Conservation (phyloP, 106 monocot species). For the Phalaenopsis aphrodite region DNA sequence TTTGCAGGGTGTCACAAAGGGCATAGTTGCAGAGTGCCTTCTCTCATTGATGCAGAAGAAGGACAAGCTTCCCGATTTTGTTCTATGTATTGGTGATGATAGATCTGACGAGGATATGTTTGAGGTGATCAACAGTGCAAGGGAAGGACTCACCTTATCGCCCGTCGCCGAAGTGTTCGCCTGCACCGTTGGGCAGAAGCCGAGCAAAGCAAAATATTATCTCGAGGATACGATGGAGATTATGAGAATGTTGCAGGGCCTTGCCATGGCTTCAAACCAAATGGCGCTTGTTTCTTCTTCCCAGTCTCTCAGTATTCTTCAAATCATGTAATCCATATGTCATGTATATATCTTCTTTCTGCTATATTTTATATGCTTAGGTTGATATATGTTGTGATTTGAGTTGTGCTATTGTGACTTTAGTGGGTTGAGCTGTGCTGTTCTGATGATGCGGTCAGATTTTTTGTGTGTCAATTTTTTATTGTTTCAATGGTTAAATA, state of each 20-base stretch:
- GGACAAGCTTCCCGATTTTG: constrained; percentile 33
- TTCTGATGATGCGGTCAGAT: no score
- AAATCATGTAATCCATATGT: background rate
- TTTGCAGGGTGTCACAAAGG: constrained; percentile 40
- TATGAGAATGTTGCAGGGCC: constrained; percentile 32
- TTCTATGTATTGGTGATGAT: constrained; percentile 51
- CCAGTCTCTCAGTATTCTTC: background rate
- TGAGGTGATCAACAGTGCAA: constrained; percentile 33
- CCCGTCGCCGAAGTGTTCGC: constrained; percentile 39
- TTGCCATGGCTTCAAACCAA: constrained; percentile 27
- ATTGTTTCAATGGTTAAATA: no score
- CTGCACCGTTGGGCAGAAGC: constrained; percentile 49
- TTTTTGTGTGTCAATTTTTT: no score
- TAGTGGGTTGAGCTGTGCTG: no score
- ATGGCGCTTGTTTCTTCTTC: background rate
- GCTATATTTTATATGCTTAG: background rate
- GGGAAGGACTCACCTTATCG: constrained; percentile 20
- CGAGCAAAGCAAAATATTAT: constrained; percentile 51
- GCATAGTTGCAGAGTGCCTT: constrained; percentile 35
- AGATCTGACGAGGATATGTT: constrained; percentile 58
- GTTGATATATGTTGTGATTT: background rate
- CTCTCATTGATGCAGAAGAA: constrained; percentile 24
- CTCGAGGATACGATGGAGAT: constrained; percentile 40
- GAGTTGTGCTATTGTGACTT: background rate
- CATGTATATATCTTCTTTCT: background rate